A percentile compares a stretch with the other conserved stretches of the same genome.
These are phyloP conservation scores for Diospyros kaki DNA, from an alignment of 148 eudicot genomes.

Conservation along the genomic window DNA sequence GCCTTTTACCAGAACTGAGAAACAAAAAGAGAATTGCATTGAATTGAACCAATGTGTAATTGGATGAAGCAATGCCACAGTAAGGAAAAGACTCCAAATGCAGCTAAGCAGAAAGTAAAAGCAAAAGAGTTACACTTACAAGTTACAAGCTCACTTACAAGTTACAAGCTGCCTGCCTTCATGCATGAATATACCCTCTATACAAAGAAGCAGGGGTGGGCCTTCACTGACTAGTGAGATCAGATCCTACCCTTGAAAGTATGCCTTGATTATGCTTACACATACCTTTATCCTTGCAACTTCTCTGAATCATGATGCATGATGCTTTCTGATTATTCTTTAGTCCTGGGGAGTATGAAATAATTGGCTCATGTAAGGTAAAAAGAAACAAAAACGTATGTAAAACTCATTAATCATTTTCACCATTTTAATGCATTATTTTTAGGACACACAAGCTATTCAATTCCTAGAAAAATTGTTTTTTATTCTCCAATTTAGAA, in stretches of 20 bases:
- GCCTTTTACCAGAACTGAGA: too few relatives aligned
- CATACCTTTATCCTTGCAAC: conserved; percentile 25
- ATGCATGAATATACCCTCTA: conserved; percentile 42
- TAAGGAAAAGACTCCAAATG: background rate
- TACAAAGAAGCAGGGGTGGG: conserved; percentile 64
- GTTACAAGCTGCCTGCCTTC: conserved; percentile 59
- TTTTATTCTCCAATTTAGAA: too few relatives aligned
- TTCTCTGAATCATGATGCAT: conserved; percentile 48
- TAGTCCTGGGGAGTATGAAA: conserved; percentile 32
- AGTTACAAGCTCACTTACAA: conserved; percentile 60
- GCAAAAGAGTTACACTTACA: conserved; percentile 32
- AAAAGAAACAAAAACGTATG: background rate
- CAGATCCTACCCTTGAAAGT: conserved; percentile 32
- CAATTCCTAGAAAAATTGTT: conserved; percentile 40
- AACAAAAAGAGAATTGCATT: background rate
- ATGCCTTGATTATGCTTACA: conserved; percentile 30
- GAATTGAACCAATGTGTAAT: background rate
- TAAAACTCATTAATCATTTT: background rate
- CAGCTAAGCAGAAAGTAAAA: background rate
- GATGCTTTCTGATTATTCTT: conserved; percentile 73
- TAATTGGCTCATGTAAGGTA: background rate
- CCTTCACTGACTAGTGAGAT: conserved; percentile 67
- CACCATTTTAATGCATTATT: background rate
- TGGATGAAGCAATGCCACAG: background rate
- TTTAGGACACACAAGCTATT: conserved; percentile 45